These are phyloP conservation scores for Cutaneotrichosporon sp. DNA, from an alignment of 1,284 basidiomycete species.

Conservation along the genomic window DNA sequence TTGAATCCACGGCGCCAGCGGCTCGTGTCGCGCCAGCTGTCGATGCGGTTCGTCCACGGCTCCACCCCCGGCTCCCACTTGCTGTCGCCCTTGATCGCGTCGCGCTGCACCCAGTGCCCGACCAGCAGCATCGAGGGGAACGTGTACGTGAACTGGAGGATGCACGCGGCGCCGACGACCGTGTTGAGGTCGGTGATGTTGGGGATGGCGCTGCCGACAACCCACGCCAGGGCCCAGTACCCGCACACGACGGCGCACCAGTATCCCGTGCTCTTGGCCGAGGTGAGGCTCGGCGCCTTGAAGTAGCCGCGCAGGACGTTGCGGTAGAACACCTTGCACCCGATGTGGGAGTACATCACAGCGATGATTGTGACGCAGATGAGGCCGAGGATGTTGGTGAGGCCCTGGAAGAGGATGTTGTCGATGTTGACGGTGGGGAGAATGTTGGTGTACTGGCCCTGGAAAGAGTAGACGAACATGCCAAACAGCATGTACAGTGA, in stretches of 20 bases:
- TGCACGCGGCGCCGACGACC: slow-evolving; percentile 56
- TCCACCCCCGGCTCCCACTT: slow-evolving; percentile 23
- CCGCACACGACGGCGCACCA: slow-evolving; percentile 47
- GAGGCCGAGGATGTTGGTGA: slow-evolving; percentile 58
- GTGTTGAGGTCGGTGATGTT: slow-evolving; percentile 62
- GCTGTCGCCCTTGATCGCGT: slow-evolving; percentile 19
- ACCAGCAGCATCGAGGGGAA: slow-evolving; percentile 22
- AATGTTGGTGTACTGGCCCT: slow-evolving; percentile 63
- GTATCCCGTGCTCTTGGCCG: slow-evolving; percentile 56
- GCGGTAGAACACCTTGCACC: slow-evolving; percentile 29
- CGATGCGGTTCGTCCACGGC: slow-evolving; percentile 22
- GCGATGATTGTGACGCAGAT: slow-evolving; percentile 59
- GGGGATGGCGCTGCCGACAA: slow-evolving; percentile 64
- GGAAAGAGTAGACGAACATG: slow-evolving; percentile 56
- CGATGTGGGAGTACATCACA: slow-evolving; percentile 66
- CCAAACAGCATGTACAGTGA: slow-evolving; percentile 56
- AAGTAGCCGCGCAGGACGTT: slow-evolving; percentile 58
- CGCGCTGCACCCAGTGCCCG: slow-evolving; percentile 27
- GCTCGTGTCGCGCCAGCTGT: slow-evolving; percentile 19
- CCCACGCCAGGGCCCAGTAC: slow-evolving; percentile 57
- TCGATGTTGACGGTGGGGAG: slow-evolving; percentile 65
- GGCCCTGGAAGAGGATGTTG: slow-evolving; percentile 54
- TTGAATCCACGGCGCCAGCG: slow-evolving; percentile 25
- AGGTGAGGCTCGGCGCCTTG: slow-evolving; percentile 61
- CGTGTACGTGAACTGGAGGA: slow-evolving; percentile 27